Evolutionary conservation across 2,329 filamentous ascomycete genomes (phyloP), one percentile per base, ranked within the genome.

Genomic region (Bipolaris gigantea): DNA sequence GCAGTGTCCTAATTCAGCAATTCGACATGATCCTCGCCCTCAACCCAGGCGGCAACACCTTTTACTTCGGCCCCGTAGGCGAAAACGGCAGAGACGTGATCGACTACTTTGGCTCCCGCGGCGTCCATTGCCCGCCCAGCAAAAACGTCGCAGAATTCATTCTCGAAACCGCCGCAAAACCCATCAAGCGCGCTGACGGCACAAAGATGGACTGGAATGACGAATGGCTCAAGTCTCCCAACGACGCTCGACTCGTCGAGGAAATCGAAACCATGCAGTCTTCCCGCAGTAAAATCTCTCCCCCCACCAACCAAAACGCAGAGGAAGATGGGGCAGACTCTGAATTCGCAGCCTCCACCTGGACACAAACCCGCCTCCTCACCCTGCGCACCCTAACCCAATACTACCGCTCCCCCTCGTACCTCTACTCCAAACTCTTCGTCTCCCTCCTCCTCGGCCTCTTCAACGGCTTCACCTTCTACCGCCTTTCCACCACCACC

Each of bases 381-480:
- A 89, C 86, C 3, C 86, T 86, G 70, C 83, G 89, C 19, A 81
- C 88, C 45, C 91, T 91, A 73, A 77, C 78, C 4, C 84, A 90
- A 62, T 87, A 91, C 75, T 92, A 88, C 88, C 82, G 89, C 13
- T 85, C 90, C 57, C 86, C 89, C 0, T 86, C 84, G 1, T 93
- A 92, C 71, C 78, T 90, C 50, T 92, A 91, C 72, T 85, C 87
- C 55, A 91, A 90, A 69, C 76, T 93, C 23, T 92, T 91, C 73
- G 82, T 86, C 32, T 81, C 85, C 4, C 83, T 90, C 53, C 81
- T 90, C 56, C 80, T 89, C 40, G 89, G 87, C 15, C 85, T 91
- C 70, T 90, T 92, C 80, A 90, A 90, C 74, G 88, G 87, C 19
- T 91, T 90, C 75, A 90, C 88, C 4, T 92, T 90, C 76, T 91